Base-by-base conservation (phyloP, 768 basidiomycete genomes). In the Coprinopsis strossmayeri region DNA sequence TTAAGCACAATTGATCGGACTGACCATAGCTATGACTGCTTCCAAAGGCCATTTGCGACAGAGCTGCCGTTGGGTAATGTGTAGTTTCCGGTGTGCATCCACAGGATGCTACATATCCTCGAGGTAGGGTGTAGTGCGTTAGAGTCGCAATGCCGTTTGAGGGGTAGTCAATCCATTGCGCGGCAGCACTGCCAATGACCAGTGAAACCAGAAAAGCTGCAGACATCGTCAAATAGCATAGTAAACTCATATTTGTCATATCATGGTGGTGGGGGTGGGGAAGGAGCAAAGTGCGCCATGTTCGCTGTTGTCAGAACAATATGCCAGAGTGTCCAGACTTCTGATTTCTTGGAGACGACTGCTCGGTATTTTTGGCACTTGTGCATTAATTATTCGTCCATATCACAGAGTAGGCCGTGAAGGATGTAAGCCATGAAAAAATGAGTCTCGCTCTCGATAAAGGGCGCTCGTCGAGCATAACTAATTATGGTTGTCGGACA, bases 41-140 rank as follows among this genome's bases (percentile, higher is more conserved):
- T 0, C 89, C 87, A 54, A 76, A 91, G 1, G 89, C 89, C 73
- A 84, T 80, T 58, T 89, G 82, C 49, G 72, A 87, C 51, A 91
- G 64, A 7, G 89, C 89, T 9, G 83, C 89, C 1, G 88, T 91
- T 4, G 89, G 88, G 56, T 82, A 88, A 56, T 79, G 67, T 28
- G 80, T 82, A 52, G 81, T 83, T 39, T 71, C 68, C 7, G 75
- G 73, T 1, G 79, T 81, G 61, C 90, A 92, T 48, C 89, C 90
- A 57, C 89, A 91, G 1, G 84, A 71, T 21, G 87, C 85, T 52
- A 90, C 69, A 50, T 72, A 81, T 52, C 74, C 72, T 17, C 57
- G 62, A 38, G 74, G 73, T 4, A 76, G 52, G 68, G 77, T 66
- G 60, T 91, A 89, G 61, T 89, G 82, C n/a, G 87, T 88, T 69